Conservation (phyloP, 805 yeast species). For the Candida loeiensis region DNA sequence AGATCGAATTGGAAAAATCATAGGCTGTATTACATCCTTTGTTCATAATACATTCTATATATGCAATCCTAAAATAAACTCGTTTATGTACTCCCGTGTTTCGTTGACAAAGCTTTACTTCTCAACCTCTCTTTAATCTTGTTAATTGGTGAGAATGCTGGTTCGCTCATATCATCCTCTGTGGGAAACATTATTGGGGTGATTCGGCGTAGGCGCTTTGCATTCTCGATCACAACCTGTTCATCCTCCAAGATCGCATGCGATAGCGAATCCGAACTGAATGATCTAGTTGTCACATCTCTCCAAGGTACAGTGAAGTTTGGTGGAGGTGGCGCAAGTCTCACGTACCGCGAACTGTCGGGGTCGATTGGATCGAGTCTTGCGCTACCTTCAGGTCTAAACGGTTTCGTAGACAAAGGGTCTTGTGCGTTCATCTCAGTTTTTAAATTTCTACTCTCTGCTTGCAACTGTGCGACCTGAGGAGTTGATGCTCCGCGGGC, state of each 20-base stretch:
- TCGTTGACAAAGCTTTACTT: no score
- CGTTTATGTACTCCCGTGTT: no score
- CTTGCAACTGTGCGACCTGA: neutral
- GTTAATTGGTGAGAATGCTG: constrained; percentile 30
- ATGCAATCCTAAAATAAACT: no score
- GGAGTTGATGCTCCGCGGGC: constrained; percentile 18
- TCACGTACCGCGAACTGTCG: constrained; percentile 6
- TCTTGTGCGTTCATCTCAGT: no score
- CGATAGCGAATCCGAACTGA: constrained; percentile 4
- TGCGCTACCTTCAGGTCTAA: neutral
- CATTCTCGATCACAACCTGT: constrained; percentile 25
- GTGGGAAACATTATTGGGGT: constrained; percentile 37
- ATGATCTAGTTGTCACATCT: neutral
- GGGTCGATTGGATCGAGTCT: constrained; percentile 3
- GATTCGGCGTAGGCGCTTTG: constrained; percentile 31
- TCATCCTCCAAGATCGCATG: constrained; percentile 13
- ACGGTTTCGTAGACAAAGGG: no score
- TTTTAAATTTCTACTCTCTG: no score
- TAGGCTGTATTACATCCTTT: no score
- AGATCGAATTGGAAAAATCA: constrained; percentile 8
- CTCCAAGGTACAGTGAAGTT: constrained; percentile 13
- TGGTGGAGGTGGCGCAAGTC: constrained; percentile 17
- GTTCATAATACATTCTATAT: no score
- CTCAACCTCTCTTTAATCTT: constrained; percentile 24
- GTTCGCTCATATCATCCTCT: constrained; percentile 22